phyloP scores from a whole-genome alignment of 371 early-diverging fungal species.

The Syncephalastrum contaminatum region DNA sequence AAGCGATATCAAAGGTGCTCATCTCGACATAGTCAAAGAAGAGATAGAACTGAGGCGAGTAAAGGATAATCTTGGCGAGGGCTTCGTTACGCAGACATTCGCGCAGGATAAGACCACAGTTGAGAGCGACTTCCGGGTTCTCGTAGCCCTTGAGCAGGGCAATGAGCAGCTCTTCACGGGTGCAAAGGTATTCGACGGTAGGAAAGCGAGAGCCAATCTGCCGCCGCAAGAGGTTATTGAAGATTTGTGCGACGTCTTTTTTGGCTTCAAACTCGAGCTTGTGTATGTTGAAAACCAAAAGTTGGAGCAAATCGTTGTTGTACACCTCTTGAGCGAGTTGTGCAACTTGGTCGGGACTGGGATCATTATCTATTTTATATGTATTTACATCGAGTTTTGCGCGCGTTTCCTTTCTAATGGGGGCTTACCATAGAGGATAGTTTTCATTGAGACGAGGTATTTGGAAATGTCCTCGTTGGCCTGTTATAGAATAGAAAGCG shows the following conservation, averaged over 20 bases:
- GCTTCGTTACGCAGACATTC: conserved; percentile 95
- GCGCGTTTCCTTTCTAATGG: background rate
- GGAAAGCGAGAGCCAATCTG: conserved; percentile 94
- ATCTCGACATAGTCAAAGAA: conserved; percentile 95
- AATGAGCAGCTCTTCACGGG: conserved; percentile 78
- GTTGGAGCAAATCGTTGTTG: conserved; percentile 82
- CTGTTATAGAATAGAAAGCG: conserved; percentile 42
- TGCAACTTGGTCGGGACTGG: conserved; percentile 87
- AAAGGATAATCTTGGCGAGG: conserved; percentile 81
- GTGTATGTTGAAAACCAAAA: conserved; percentile 81
- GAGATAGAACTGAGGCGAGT: conserved; percentile 84
- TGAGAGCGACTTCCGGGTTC: conserved; percentile 92
- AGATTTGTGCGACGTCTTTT: conserved; percentile 96
- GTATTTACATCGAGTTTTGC: conserved; percentile 21
- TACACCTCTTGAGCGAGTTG: conserved; percentile 95
- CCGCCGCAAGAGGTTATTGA: conserved; percentile 92
- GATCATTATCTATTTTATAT: conserved; percentile 69
- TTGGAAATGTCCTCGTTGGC: conserved; percentile 95
- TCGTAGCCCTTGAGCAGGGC: conserved; percentile 88
- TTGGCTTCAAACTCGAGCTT: conserved; percentile 96
- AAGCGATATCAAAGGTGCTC: conserved; percentile 96
- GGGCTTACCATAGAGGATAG: conserved; percentile 90
- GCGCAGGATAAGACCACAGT: conserved; percentile 95
- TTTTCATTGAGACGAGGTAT: conserved; percentile 87
- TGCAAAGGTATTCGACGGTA: conserved; percentile 92